Conservation (phyloP, 1,284 basidiomycete species). For the Singerocomus inundabilis region DNA sequence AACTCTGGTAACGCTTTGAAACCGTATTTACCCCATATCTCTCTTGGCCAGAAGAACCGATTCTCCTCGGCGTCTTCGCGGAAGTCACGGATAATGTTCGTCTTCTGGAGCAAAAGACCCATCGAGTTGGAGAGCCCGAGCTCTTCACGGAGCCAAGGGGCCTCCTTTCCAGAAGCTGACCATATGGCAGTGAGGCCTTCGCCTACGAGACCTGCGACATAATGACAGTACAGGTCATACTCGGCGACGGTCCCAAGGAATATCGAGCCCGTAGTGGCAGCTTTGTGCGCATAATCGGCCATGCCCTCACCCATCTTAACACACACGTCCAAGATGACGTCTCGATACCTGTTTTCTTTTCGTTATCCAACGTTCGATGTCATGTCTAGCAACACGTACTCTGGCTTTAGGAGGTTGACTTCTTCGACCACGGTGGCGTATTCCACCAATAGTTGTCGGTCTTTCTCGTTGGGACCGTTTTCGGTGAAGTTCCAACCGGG, state of each 20-base stretch:
- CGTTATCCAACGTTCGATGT: slow-evolving; percentile 1
- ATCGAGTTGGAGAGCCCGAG: slow-evolving; percentile 91
- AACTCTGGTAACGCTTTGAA: slow-evolving; percentile 71
- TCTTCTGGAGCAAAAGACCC: slow-evolving; percentile 98
- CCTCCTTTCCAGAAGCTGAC: slow-evolving; percentile 85
- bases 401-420: slow-evolving; percentile 64
- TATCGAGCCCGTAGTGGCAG: slow-evolving; percentile 65
- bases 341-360: slow-evolving; percentile 58
- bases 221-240: slow-evolving; percentile 98
- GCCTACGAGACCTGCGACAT: slow-evolving; percentile 96
- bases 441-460: slow-evolving; percentile 83
- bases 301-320: slow-evolving; percentile 92
- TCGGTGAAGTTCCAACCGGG: slow-evolving; percentile 89
- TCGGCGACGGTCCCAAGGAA: slow-evolving; percentile 78
- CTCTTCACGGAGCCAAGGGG: slow-evolving; percentile 73
- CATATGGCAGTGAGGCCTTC: slow-evolving; percentile 94
- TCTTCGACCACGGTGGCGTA: slow-evolving; percentile 87
- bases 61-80: slow-evolving; percentile 88
- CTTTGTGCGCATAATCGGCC: slow-evolving; percentile 91
- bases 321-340: slow-evolving; percentile 81
- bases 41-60: slow-evolving; percentile 93
- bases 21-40: slow-evolving; percentile 84
- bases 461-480: slow-evolving; percentile 87
- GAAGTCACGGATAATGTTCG: slow-evolving; percentile 96
- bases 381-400: slow-evolving; percentile 43